phyloP scores from a whole-genome alignment of 2,329 filamentous ascomycete genomes.

The Cucurbitaria berberidis region DNA sequence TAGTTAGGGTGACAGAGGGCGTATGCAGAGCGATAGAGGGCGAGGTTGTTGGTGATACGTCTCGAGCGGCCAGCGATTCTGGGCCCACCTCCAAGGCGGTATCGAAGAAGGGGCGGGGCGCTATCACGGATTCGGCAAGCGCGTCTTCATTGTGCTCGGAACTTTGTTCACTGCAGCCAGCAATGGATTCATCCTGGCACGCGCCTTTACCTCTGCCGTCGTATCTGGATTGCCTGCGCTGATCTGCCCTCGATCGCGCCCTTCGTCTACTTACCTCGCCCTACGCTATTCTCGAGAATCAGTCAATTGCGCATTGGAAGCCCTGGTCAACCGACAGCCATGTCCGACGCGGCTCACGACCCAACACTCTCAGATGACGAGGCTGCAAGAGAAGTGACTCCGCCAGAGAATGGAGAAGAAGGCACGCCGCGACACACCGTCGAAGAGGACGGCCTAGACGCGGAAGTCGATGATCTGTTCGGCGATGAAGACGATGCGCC shows the following conservation, averaged over 20 bases:
- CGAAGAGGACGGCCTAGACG: slow-evolving; percentile 41
- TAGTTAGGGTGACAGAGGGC: slow-evolving; percentile 24
- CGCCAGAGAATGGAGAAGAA: slow-evolving; percentile 39
- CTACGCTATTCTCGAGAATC: background rate
- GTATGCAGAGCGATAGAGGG: slow-evolving; percentile 30
- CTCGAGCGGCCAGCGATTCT: slow-evolving; percentile 36
- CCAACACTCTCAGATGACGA: slow-evolving; percentile 45
- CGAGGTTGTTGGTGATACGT: slow-evolving; percentile 41
- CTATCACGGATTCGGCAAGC: slow-evolving; percentile 31
- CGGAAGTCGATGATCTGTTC: slow-evolving; percentile 55
- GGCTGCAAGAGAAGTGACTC: slow-evolving; percentile 40
- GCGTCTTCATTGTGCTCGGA: slow-evolving; percentile 26
- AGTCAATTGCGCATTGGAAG: slow-evolving; percentile 3
- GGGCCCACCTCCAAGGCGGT: slow-evolving; percentile 29
- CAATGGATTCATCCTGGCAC: slow-evolving; percentile 1
- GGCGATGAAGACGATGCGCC: slow-evolving; percentile 51
- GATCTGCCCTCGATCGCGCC: background rate
- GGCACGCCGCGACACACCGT: slow-evolving; percentile 38
- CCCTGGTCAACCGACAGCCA: slow-evolving; percentile 21
- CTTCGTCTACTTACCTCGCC: background rate
- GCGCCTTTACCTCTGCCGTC: slow-evolving; percentile 7
- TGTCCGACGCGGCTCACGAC: slow-evolving; percentile 48
- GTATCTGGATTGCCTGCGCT: background rate
- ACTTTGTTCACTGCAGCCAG: slow-evolving; percentile 26
- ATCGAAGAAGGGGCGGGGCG: slow-evolving; percentile 39